phyloP scores from a whole-genome alignment of 331 rosid species.

The Spiraea crenata region DNA sequence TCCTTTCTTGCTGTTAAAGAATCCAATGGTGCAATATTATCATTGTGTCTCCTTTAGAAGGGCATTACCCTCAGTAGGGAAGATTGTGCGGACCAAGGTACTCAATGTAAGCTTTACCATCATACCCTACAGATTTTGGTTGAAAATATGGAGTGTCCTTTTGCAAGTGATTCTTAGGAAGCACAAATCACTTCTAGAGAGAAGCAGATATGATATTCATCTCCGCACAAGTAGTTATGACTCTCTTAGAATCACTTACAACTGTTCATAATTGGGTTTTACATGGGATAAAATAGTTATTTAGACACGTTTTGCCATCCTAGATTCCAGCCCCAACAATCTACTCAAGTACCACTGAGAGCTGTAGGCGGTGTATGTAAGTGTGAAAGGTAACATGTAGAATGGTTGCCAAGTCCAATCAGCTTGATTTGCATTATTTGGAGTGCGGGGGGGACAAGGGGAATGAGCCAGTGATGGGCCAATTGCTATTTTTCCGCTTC shows the following conservation, averaged over 20 bases:
- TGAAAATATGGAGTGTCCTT: background rate
- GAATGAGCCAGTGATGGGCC: constrained; percentile 61
- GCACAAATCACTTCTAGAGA: no score
- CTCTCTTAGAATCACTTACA: no score
- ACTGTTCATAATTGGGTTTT: no score
- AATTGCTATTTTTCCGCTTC: constrained; percentile 36
- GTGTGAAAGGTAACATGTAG: background rate
- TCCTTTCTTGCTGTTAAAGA: constrained; percentile 17
- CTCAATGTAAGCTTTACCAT: background rate
- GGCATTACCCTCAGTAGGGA: background rate
- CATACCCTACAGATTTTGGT: background rate
- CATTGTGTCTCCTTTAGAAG: constrained; percentile 7
- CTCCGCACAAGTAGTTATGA: no score
- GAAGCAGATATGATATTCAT: no score
- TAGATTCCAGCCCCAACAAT: background rate
- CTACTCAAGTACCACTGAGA: constrained; percentile 17
- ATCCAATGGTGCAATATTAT: constrained; percentile 12
- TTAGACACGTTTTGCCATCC: background rate
- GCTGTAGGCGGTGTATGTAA: constrained; percentile 21
- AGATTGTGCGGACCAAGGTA: constrained; percentile 2
- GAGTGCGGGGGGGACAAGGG: constrained; percentile 52
- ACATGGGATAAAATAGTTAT: background rate
- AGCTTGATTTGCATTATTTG: constrained; percentile 42
- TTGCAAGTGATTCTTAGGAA: no score
- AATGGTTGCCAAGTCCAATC: constrained; percentile 20